phyloP scores from a whole-genome alignment of 177 flowering plant species.

The Tripterygium wilfordii region DNA sequence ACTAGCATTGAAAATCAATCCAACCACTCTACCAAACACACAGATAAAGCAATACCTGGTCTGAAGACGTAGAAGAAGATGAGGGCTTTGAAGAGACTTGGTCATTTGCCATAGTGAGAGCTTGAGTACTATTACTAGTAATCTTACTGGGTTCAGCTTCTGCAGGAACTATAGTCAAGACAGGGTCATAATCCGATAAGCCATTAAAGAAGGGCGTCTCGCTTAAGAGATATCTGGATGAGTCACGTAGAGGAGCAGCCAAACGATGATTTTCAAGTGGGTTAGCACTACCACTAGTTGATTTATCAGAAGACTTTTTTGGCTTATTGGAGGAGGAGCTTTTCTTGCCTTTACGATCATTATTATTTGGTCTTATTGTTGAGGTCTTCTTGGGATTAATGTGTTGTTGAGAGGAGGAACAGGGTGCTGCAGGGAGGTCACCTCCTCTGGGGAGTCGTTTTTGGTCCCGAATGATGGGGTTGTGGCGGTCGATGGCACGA shows the following conservation, averaged over 20 bases:
- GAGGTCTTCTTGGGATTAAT: conserved; percentile 19
- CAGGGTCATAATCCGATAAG: conserved; percentile 25
- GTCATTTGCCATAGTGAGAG: background rate
- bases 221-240: conserved; percentile 39
- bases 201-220: conserved; percentile 15
- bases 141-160: too few species aligned
- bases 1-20: too few species aligned
- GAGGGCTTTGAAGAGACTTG: conserved; percentile 3
- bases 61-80: too few species aligned
- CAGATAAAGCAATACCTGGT: too few species aligned
- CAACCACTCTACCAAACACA: too few species aligned
- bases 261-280: too few species aligned
- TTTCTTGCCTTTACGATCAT: too few species aligned
- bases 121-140: conserved; percentile 7
- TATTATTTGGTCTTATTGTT: conserved; percentile 9
- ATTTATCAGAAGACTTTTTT: too few species aligned
- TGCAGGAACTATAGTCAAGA: conserved; percentile 12
- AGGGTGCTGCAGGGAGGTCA: conserved; percentile 14
- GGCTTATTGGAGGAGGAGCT: background rate
- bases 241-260: conserved; percentile 33
- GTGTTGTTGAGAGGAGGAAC: conserved; percentile 15
- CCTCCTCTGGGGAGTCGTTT: conserved; percentile 13
- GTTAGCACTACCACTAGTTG: too few species aligned
- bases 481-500: conserved; percentile 42
- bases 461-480: conserved; percentile 38